Evolutionary conservation across 2,329 filamentous ascomycete genomes (phyloP), one percentile per base, ranked within the genome.

Genomic region (Fusarium sterilihyphosum): DNA sequence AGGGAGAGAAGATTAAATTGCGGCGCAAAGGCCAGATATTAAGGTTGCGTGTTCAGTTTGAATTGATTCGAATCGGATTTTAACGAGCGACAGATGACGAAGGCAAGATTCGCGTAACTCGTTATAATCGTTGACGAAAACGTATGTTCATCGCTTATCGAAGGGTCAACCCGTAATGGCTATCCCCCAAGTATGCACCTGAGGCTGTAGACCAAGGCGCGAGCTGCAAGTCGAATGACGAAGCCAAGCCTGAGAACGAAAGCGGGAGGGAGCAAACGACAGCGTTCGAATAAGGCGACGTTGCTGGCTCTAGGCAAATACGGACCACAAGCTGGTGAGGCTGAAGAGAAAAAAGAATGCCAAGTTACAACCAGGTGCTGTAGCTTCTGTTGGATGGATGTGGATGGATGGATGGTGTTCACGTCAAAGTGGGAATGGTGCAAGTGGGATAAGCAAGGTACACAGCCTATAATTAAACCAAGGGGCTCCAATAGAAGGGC

Each of bases 111-210:
- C 59, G 61, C 50, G 20, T 9, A 46, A 26, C 12, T 33, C 14
- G 56, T 64, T 65, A 72, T 37, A 49, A 26, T 57, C 44, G 65
- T 58, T 14, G 47, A 65, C 40, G 43, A 24, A 60, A 60, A 50
- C 43, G 56, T 61, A 59, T 61, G 71, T 52, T 66, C 72, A 77
- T 76, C 60, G 74, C 76, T 74, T 70, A 65, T 77, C 63, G 58
- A 71, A 56, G 41, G 63, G 53, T 66, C 49, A 52, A 68, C 47
- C 61, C 53, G 65, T 65, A 61, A 50, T 59, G 46, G 60, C 41
- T 70, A 49, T 70, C 29, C 29, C 33, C 12, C 33, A 44, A 41
- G 62, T 26, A 44, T 44, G 43, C 61, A 49, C 43, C 59, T 38
- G 64, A 54, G 35, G 38, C 22, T 57, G 38, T 63, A 64, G 62